These are phyloP conservation scores for Aspergillus neotritici DNA, from an alignment of 2,329 filamentous ascomycete species.

Conservation along the genomic window DNA sequence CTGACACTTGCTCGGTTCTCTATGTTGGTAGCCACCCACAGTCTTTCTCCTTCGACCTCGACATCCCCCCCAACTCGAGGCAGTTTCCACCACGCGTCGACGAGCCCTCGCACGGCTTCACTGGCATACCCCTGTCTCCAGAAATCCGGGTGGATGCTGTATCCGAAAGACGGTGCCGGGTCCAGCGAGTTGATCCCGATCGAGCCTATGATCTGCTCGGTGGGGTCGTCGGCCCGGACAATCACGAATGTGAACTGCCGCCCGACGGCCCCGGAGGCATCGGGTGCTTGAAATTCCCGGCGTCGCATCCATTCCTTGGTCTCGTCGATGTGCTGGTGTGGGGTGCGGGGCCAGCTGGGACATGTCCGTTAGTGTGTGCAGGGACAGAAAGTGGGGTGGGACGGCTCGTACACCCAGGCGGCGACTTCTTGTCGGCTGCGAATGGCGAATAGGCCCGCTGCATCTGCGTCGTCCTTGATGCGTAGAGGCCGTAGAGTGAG, in stretches of 20 bases:
- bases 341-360: conserved; percentile 10
- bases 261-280: conserved; percentile 15
- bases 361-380: background rate
- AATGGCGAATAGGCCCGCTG: conserved; percentile 18
- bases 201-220: conserved; percentile 10
- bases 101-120: conserved; percentile 19
- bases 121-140: conserved; percentile 22
- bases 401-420: conserved; percentile 21
- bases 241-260: conserved; percentile 18
- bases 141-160: conserved; percentile 19
- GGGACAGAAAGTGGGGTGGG: background rate
- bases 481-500: conserved; percentile 17
- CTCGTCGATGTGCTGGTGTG: conserved; percentile 11
- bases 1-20: conserved; percentile 17
- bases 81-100: conserved; percentile 22
- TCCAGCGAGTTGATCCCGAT: conserved; percentile 16
- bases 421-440: conserved; percentile 22
- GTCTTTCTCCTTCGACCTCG: conserved; percentile 5
- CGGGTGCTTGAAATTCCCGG: conserved; percentile 15
- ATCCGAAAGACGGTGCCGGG: conserved; percentile 18
- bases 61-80: background rate
- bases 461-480: conserved; percentile 12
- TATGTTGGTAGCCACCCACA: conserved; percentile 16
- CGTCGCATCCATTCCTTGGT: conserved; percentile 10
- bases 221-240: conserved; percentile 9